These are phyloP conservation scores for Malus hybrid DNA, from an alignment of 331 rosid species.

Conservation along the genomic window DNA sequence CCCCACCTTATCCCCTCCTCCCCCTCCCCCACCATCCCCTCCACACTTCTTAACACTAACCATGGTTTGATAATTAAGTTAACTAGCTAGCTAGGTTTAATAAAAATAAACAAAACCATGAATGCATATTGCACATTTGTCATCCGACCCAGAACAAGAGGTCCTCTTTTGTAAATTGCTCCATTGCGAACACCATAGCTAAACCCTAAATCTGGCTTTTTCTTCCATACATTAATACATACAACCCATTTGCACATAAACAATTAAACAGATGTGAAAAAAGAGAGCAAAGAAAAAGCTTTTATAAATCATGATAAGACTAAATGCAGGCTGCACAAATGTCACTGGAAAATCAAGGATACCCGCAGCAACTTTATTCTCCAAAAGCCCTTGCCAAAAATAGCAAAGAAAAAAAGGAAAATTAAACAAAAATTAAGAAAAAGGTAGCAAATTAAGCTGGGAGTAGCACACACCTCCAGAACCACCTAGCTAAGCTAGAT, in stretches of 20 bases:
- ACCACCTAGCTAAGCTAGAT: neutral
- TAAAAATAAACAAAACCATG: slow-evolving; percentile 6
- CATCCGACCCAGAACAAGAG: slow-evolving; percentile 13
- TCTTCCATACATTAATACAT: neutral
- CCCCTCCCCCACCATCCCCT: slow-evolving; percentile 17
- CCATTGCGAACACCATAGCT: slow-evolving; percentile 35
- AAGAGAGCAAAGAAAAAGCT: neutral
- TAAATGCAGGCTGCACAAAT: slow-evolving; percentile 70
- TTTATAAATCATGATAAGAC: neutral
- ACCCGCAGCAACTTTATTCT: slow-evolving; percentile 19
- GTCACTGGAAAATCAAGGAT: slow-evolving; percentile 34
- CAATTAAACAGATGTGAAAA: neutral
- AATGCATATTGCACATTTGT: slow-evolving; percentile 51
- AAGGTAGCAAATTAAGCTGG: neutral
- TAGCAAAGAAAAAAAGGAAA: slow-evolving; percentile 29
- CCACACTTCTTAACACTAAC: slow-evolving; percentile 33
- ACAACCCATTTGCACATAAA: neutral
- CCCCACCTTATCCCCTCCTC: neutral
- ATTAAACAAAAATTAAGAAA: neutral
- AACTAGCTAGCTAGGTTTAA: neutral
- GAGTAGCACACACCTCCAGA: neutral
- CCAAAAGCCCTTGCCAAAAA: slow-evolving; percentile 45
- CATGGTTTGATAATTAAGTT: slow-evolving; percentile 5
- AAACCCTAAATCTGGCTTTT: slow-evolving; percentile 31
- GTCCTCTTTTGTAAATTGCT: slow-evolving; percentile 1